Base-by-base conservation (phyloP, 371 early-diverging fungal genomes). In the Apophysomyces elegans region DNA sequence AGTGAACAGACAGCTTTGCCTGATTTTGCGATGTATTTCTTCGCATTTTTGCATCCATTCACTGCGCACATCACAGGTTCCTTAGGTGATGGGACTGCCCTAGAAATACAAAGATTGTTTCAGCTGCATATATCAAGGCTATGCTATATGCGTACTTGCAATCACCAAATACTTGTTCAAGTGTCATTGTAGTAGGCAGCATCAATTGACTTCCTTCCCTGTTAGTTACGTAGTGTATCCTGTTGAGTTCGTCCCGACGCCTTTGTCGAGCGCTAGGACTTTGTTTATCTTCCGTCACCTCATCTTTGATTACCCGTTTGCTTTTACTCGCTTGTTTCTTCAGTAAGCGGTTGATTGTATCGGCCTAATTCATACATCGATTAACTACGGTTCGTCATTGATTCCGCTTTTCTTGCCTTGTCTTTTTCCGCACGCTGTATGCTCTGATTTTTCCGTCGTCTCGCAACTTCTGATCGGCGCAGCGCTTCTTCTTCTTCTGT, bases 281-380 rank as follows among this genome's bases (percentile, higher is more conserved):
- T 56, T 67, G 46, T 66, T 67, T 64, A 45, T 68, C 74, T 18
- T 81, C 76, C 0, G 72, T 73, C 0, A 69, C 68, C 13, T 84
- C 83, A 16, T 88, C 88, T 39, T 85, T 84, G 70, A 84, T 86
- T 47, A 81, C 72, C 18, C 70, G 66, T 61, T 85, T 85, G 35
- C 88, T 86, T 64, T 91, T 91, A 32, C 86, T 84, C 12, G 91
- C 87, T 67, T 91, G 91, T 63, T 91, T 91, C 69, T 91, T 91
- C 56, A 91, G 73, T 36, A 91, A 69, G 44, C 90, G 79, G 66
- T 90, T 91, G 69, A 91, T 91, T 0, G 91, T 91, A 56, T 91
- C 91, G n/a, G 74, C 62, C 74, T 77, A 61, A 12, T 39, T 12
- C 8, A 58, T 1, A 45, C 32, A 12, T 57, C n/a, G 13, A n/a